Evolutionary conservation across 1,284 basidiomycete genomes (phyloP).

Genomic region (Boletus mariae): DNA sequence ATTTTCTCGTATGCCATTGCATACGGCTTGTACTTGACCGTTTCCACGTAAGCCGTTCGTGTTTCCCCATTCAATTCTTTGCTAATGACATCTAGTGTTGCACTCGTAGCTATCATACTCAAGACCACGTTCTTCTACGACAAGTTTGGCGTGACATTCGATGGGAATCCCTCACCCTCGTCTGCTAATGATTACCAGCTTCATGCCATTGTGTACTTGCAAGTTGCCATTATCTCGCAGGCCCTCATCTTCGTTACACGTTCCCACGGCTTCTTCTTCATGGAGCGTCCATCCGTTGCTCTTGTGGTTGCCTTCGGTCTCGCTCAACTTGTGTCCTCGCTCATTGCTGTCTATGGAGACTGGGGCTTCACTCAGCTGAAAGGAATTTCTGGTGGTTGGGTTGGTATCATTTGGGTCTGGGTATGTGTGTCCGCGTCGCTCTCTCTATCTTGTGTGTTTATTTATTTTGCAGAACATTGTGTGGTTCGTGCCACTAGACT

Average conservation of each 20-base stretch:
- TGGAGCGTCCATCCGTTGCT: conserved; percentile 92
- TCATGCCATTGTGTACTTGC: conserved; percentile 82
- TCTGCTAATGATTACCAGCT: conserved; percentile 72
- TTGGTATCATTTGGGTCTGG: conserved; percentile 97
- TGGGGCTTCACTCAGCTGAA: conserved; percentile 87
- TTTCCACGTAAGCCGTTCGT: conserved; percentile 70
- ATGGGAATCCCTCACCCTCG: conserved; percentile 38
- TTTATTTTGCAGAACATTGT: conserved; percentile 67
- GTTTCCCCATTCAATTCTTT: conserved; percentile 11
- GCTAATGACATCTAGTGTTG: conserved; percentile 47
- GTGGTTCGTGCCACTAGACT: conserved; percentile 93
- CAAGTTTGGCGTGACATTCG: conserved; percentile 75
- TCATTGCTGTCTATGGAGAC: conserved; percentile 91
- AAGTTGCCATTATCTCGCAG: conserved; percentile 97
- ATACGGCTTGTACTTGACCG: conserved; percentile 90
- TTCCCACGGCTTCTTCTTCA: conserved; percentile 96
- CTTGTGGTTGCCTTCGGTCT: conserved; percentile 88
- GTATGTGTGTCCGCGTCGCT: conserved; percentile 41
- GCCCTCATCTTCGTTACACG: conserved; percentile 97
- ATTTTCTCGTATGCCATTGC: conserved; percentile 95
- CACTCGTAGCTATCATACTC: conserved; percentile 81
- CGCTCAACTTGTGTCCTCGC: conserved; percentile 91
- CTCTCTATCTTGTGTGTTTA: neutral
- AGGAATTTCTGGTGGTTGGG: conserved; percentile 86
- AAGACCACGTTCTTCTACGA: conserved; percentile 88